Evolutionary conservation across 1,139 yeast genomes (phyloP).

Genomic region (Zhuliangozyma parablackwelliae): DNA sequence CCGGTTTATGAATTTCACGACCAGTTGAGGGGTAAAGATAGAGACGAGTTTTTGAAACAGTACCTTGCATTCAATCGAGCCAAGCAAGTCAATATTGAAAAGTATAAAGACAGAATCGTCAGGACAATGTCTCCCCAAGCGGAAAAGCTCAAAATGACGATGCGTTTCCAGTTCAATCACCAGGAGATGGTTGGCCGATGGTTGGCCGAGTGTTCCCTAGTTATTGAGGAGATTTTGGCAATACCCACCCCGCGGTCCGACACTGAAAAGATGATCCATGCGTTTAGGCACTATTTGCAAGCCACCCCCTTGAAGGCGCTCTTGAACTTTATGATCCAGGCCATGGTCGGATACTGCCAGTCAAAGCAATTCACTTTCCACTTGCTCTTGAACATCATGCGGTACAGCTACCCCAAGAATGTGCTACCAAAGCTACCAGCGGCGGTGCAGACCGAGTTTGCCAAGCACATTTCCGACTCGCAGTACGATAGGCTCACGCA

Average conservation of each 20-base stretch:
- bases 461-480: constrained; percentile 3
- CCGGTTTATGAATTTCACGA: constrained; percentile 6
- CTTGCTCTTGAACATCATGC: constrained; percentile 1
- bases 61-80: constrained; percentile 20
- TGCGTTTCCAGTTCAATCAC: background rate
- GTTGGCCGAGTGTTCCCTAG: constrained; percentile 1
- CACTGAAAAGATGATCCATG: constrained; percentile 4
- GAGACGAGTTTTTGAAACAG: constrained; percentile 17
- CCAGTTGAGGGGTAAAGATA: background rate
- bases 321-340: constrained; percentile 2
- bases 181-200: constrained; percentile 2
- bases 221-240: constrained; percentile 13
- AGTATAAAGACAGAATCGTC: constrained; percentile 8
- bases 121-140: background rate
- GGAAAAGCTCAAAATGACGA: background rate
- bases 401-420: constrained; percentile 2
- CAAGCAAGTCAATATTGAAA: constrained; percentile 26
- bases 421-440: background rate
- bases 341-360: constrained; percentile 3
- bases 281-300: constrained; percentile 6
- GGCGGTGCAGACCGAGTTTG: background rate
- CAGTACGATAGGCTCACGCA: constrained; percentile 6
- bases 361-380: no score
- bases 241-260: constrained; percentile 3
- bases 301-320: constrained; percentile 4